Base-by-base conservation (phyloP, 352 stramenopile genomes). In the Peronospora destructor region DNA sequence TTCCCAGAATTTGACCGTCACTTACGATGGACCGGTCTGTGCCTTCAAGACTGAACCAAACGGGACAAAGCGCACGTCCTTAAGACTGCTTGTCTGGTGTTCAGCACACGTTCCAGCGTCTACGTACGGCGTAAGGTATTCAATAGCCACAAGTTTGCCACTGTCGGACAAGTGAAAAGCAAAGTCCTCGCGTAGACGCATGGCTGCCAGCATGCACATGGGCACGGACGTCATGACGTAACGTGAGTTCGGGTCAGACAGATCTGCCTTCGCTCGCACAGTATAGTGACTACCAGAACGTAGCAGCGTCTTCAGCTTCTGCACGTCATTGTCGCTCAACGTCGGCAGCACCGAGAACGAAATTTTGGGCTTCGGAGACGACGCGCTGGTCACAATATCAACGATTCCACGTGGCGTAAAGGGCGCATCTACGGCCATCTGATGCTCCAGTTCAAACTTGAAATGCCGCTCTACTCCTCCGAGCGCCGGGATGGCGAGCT, bases 111-210 rank as follows among this genome's bases (percentile, higher is more conserved):
- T 55, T 1, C 51, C 50, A 0, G 59, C 39, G 11, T 52, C 42
- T 40, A 87, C 32, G 45, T 75, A 75, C 6, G 80, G 76, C 48
- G 81, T 89, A 35, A 87, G 65, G 57, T 87, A 92, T 51, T 92
- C 81, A 36, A 92, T 87, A 19, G 74, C 70, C 19, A 90, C 53
- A n/a, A 92, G 66, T 51, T 89, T 80, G 49, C 77, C 77, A 33
- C 62, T 72, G 55, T 87, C 76, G 37, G 76, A 85, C 26, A 92
- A 48, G 59, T 92, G 81, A 65, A 92, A 87, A 56, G 81, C 66
- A 30, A 92, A 66, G 53, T 92, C 78, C 59, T 92, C 81, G 50
- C 78, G 81, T 56, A 92, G 66, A 33, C 68, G 71, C 46, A 74
- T 84, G 30, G 73, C 76, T 5, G 69, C 77, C 32, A 92, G 60